Base-by-base conservation (phyloP, 495 filamentous ascomycete genomes). In the Podospora pseudoanserina region DNA sequence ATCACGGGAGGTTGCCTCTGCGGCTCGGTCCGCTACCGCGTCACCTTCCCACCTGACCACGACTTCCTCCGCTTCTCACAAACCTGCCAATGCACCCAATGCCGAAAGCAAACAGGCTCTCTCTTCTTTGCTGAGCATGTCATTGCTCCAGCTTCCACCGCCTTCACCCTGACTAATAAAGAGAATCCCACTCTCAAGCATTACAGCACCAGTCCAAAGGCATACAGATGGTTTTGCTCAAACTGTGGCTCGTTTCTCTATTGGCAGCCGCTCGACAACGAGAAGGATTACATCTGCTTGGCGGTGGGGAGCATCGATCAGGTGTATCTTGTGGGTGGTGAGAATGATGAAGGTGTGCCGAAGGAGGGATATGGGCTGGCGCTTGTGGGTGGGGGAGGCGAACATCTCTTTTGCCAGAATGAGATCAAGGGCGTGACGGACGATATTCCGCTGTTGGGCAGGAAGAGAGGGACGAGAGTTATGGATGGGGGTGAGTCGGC, bases 1-100 rank as follows among this genome's bases (percentile, higher is more conserved):
- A 71, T 81, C 68, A 78, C 76, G 23, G 80, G 79, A 59, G 80
- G 80, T 16, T 82, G 80, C 72, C 75, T 81, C 64, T 82, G 80
- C 66, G 72, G 73, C 26, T 66, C 74, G 0, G 63, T 82, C 20
- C 73, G 73, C 49, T 81, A 81, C 68, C 72, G 67, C 26, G 73
- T 76, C 56, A 65, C 76, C 54, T 82, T 82, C 39, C 73, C 78
- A 2, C 64, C 64, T 0, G 70, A 75, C 56, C 77, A 81, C 61
- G 76, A 82, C 67, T 82, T 81, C 64, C 60, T 68, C 2, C 16
- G 63, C 60, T 70, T 80, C 78, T 75, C 71, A 58, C 49, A 66
- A 30, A 78, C 73, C 19, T 82, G 80, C 69, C 78, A 80, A 62
- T 82, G 80, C 69, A 82, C 76, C 55, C 78, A 80, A 66, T 78